Percentiles rank a stretch among this genome's conserved stretches.
phyloP scores from a whole-genome alignment of 2,329 filamentous ascomycete species.

The Epichloe sp. region DNA sequence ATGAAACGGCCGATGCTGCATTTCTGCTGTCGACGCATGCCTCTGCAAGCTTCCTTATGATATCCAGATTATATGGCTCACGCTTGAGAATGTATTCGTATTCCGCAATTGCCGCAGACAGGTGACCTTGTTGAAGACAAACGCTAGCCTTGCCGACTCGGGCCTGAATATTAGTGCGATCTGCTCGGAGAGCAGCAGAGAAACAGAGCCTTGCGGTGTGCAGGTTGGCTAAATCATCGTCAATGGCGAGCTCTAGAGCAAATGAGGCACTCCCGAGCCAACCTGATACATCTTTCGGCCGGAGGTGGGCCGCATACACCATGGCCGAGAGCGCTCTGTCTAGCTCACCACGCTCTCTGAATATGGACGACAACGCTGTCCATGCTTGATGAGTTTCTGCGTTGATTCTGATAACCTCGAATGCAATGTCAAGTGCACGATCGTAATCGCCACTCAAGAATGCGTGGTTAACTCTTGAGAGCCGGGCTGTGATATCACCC shows the following conservation, averaged over 20 bases:
- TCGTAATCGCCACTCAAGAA: conserved; percentile 51
- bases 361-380: conserved; percentile 47
- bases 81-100: conserved; percentile 42
- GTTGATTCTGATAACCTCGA: conserved; percentile 55
- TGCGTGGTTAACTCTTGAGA: conserved; percentile 53
- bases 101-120: conserved; percentile 40
- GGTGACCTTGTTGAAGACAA: conserved; percentile 40
- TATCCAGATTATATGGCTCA: conserved; percentile 38
- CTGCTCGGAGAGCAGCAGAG: conserved; percentile 44
- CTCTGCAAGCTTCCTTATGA: conserved; percentile 43
- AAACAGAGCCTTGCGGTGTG: conserved; percentile 46
- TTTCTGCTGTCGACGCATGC: conserved; percentile 40
- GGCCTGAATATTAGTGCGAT: conserved; percentile 43
- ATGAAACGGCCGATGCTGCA: conserved; percentile 22
- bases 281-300: conserved; percentile 43
- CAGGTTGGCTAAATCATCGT: conserved; percentile 34
- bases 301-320: conserved; percentile 48
- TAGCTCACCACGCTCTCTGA: conserved; percentile 44
- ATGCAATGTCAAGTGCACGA: conserved; percentile 42
- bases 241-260: conserved; percentile 35
- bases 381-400: conserved; percentile 54
- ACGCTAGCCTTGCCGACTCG: conserved; percentile 47
- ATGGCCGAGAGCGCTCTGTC: conserved; percentile 45
- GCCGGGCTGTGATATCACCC: conserved; percentile 55
- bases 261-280: conserved; percentile 49